These are phyloP conservation scores for Tulasnella sp. DNA, from an alignment of 768 basidiomycete genomes.

Conservation along the genomic window DNA sequence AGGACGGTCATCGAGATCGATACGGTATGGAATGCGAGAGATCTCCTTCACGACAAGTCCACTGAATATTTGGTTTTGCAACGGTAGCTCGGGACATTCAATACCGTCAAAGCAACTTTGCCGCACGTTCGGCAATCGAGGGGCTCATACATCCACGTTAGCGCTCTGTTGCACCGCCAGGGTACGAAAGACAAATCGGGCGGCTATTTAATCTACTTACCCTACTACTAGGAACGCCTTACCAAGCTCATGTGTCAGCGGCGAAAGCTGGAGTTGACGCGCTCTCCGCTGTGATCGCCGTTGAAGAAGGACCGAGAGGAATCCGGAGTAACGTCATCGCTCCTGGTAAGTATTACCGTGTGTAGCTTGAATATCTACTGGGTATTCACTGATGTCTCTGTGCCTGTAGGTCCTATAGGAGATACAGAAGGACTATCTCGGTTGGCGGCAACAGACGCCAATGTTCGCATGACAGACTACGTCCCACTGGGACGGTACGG, in stretches of 20 bases:
- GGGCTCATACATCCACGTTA: conserved; percentile 83
- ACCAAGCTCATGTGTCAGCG: conserved; percentile 87
- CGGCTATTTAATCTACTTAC: not conserved
- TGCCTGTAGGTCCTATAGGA: conserved; percentile 44
- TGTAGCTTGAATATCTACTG: not conserved
- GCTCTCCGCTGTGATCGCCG: conserved; percentile 69
- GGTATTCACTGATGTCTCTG: not conserved
- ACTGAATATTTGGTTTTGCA: too few species aligned
- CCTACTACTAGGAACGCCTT: conserved; percentile 48
- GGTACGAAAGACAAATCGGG: conserved; percentile 33
- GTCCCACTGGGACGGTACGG: conserved; percentile 22
- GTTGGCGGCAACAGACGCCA: conserved; percentile 21
- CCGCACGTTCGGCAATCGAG: conserved; percentile 53
- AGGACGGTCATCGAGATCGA: too few species aligned
- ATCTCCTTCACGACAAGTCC: too few species aligned
- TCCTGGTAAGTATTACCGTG: conserved; percentile 32
- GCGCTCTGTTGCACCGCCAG: conserved; percentile 75
- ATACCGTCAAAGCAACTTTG: conserved; percentile 89
- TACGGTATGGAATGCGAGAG: too few species aligned
- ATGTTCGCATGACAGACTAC: conserved; percentile 5
- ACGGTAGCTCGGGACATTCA: conserved; percentile 90
- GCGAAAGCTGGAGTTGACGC: conserved; percentile 95
- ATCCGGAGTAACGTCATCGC: conserved; percentile 81
- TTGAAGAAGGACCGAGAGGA: conserved; percentile 93
- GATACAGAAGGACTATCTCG: conserved; percentile 52